phyloP scores from a whole-genome alignment of 2,329 filamentous ascomycete species.

The Mollisia scopiformis region DNA sequence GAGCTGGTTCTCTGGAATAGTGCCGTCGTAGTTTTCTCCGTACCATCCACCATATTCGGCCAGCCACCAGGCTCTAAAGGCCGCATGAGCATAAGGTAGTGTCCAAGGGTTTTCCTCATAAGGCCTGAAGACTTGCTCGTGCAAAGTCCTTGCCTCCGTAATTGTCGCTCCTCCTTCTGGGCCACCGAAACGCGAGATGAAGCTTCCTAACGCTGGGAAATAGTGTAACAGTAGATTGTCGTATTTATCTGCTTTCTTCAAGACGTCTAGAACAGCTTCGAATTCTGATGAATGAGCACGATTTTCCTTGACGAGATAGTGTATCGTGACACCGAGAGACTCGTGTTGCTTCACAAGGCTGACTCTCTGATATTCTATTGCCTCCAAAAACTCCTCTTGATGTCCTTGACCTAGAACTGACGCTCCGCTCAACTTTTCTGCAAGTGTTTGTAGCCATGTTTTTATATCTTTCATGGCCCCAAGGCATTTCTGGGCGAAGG shows the following conservation, averaged over 20 bases:
- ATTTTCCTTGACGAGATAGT: slow-evolving; percentile 75
- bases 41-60: slow-evolving; percentile 93
- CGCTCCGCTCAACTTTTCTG: slow-evolving; percentile 75
- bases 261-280: slow-evolving; percentile 65
- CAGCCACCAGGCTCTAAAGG: slow-evolving; percentile 83
- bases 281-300: slow-evolving; percentile 76
- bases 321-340: slow-evolving; percentile 78
- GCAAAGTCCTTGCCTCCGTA: slow-evolving; percentile 69
- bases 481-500: slow-evolving; percentile 76
- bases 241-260: slow-evolving; percentile 76
- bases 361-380: slow-evolving; percentile 76
- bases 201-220: slow-evolving; percentile 76
- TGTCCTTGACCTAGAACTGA: slow-evolving; percentile 72
- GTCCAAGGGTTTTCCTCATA: slow-evolving; percentile 72
- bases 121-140: slow-evolving; percentile 67
- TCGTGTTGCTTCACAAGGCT: slow-evolving; percentile 91
- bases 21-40: slow-evolving; percentile 67
- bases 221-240: slow-evolving; percentile 76
- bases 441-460: slow-evolving; percentile 73
- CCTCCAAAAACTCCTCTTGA: slow-evolving; percentile 69
- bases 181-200: slow-evolving; percentile 78
- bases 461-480: slow-evolving; percentile 77
- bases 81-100: slow-evolving; percentile 76
- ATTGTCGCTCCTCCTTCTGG: slow-evolving; percentile 71
- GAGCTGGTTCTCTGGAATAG: slow-evolving; percentile 65